Conservation (phyloP, 2,329 filamentous ascomycete species). For the Hymenoscyphus occultus region DNA sequence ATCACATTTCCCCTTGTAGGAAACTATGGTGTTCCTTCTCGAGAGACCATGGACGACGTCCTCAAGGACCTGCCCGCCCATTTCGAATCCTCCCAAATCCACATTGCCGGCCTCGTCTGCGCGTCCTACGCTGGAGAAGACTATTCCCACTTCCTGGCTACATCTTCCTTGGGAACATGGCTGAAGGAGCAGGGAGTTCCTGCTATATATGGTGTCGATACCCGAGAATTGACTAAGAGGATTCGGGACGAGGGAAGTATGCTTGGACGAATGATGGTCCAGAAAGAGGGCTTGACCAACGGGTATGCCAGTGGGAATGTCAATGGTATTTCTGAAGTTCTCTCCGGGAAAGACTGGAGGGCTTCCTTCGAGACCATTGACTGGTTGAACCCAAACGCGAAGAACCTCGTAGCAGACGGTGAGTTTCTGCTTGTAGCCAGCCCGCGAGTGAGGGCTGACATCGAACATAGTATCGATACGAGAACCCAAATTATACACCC, state of each 20-base stretch:
- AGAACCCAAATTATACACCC: slow-evolving; percentile 80
- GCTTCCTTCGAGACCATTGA: slow-evolving; percentile 73
- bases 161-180: slow-evolving; percentile 89
- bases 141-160: slow-evolving; percentile 90
- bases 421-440: slow-evolving; percentile 43
- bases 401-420: slow-evolving; percentile 95
- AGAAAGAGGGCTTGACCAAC: slow-evolving; percentile 53
- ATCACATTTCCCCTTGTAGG: slow-evolving; percentile 93
- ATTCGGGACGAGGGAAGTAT: slow-evolving; percentile 94
- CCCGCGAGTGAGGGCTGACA: slow-evolving; percentile 40
- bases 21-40: slow-evolving; percentile 94
- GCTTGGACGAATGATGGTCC: slow-evolving; percentile 83
- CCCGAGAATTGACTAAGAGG: slow-evolving; percentile 86
- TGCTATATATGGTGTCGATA: slow-evolving; percentile 94
- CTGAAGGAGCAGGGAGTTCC: slow-evolving; percentile 93
- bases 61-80: slow-evolving; percentile 83
- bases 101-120: slow-evolving; percentile 87
- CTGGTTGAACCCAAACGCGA: slow-evolving; percentile 88
- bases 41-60: slow-evolving; percentile 79
- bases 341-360: slow-evolving; percentile 43
- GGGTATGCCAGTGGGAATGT: slow-evolving; percentile 40
- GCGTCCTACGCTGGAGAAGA: slow-evolving; percentile 92
- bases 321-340: slow-evolving; percentile 42
- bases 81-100: slow-evolving; percentile 90
- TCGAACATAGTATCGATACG: slow-evolving; percentile 74